These are phyloP conservation scores for Crithidia thermophila DNA, from an alignment of 208 protist genomes.

Conservation along the genomic window DNA sequence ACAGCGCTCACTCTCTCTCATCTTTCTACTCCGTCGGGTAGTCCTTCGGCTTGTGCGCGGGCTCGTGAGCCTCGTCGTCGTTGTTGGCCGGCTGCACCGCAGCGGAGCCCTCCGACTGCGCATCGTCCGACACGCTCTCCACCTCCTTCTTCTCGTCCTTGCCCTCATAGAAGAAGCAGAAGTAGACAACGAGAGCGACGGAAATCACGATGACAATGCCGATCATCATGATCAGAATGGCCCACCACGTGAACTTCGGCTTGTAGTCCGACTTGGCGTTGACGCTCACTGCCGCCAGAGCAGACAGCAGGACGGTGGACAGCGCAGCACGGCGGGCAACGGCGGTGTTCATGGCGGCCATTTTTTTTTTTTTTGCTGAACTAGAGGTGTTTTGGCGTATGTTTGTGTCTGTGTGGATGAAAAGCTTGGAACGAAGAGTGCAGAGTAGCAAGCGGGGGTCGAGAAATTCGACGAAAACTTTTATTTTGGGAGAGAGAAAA, in stretches of 20 bases:
- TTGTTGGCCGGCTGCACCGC: slow-evolving; percentile 8
- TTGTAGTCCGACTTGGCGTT: slow-evolving; percentile 10
- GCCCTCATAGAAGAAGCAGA: slow-evolving; percentile 11
- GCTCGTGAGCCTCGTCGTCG: background rate
- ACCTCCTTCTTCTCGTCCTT: background rate
- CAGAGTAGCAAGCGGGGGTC: background rate
- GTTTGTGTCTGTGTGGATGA: background rate
- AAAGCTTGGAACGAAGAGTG: background rate
- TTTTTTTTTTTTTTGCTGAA: too few relatives aligned
- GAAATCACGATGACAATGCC: slow-evolving; percentile 17
- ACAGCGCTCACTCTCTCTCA: background rate
- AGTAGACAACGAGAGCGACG: slow-evolving; percentile 18
- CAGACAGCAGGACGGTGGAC: slow-evolving; percentile 15
- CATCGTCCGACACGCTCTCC: background rate
- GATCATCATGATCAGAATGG: slow-evolving; percentile 28
- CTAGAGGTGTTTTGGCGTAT: too few relatives aligned
- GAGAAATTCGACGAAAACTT: background rate
- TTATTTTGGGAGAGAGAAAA: too few relatives aligned
- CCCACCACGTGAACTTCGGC: slow-evolving; percentile 25
- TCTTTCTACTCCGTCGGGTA: background rate
- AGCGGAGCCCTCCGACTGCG: slow-evolving; percentile 6
- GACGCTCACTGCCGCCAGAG: slow-evolving; percentile 7
- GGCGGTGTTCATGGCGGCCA: slow-evolving; percentile 14
- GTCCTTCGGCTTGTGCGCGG: slow-evolving; percentile 2
- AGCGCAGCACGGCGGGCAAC: slow-evolving; percentile 13